Evolutionary conservation across 345 rosid species (phyloP).

Genomic region (Aethionema arabicum): DNA sequence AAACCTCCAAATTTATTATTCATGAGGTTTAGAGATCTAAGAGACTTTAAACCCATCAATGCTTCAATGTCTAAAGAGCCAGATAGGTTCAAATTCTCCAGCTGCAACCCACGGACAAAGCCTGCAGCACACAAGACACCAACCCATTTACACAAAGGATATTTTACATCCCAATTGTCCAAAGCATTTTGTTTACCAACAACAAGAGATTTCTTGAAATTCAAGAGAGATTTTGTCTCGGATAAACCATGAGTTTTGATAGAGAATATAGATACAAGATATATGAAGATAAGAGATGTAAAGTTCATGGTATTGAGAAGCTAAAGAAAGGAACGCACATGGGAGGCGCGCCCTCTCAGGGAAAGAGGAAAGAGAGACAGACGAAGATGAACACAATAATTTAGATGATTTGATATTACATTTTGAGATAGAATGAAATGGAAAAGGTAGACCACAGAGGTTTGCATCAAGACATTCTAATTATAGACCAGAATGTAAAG

Average conservation of each 20-base stretch:
- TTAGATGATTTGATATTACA: neutral
- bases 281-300: constrained; percentile 18
- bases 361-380: constrained; percentile 36
- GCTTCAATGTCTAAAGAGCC: constrained; percentile 51
- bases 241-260: constrained; percentile 35
- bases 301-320: constrained; percentile 24
- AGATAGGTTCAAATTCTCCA: constrained; percentile 57
- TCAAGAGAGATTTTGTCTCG: constrained; percentile 52
- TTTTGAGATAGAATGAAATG: constrained; percentile 1
- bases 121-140: constrained; percentile 56
- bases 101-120: constrained; percentile 57
- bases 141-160: constrained; percentile 58
- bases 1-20: constrained; percentile 59
- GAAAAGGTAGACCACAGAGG: constrained; percentile 29
- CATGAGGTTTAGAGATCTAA: constrained; percentile 63
- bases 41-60: constrained; percentile 38
- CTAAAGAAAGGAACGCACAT: constrained; percentile 51
- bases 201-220: constrained; percentile 53
- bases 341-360: constrained; percentile 58
- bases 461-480: constrained; percentile 19
- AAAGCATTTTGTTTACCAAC: constrained; percentile 34
- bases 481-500: constrained; percentile 22
- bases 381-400: constrained; percentile 17
- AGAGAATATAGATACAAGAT: constrained; percentile 10
- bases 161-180: constrained; percentile 43